Evolutionary conservation across 345 rosid species (phyloP), one percentile per base, ranked within the genome.

Genomic region (Durio zibethinus): DNA sequence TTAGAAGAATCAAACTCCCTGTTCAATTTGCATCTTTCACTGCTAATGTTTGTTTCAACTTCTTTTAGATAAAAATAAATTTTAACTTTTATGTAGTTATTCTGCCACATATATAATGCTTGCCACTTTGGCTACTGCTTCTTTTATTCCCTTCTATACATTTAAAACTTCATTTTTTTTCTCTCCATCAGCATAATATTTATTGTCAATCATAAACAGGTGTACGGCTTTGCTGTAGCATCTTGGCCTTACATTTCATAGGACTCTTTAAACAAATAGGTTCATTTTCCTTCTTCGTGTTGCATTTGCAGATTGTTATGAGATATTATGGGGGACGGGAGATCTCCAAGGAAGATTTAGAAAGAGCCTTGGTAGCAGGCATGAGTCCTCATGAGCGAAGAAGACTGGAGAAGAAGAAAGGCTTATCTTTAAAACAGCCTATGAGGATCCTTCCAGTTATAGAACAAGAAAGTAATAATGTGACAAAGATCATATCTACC

Each of bases 241-340:
- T 70, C 57, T 29, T 15, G 18, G 59, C 6, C 2, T 42, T 72
- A 53, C 61, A 56, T 21, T 35, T 21, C 76, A 11, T 40, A 21
- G 27, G 36, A 74, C 54, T 59, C 66, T 38, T 35, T 25, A 10
- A 12, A 40, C 36, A 40, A 59, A 42, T 76, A 35, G 31, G 27
- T 47, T 25, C 3, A n/a, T 47, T 35, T 62, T 54, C 57, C 50
- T 57, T 76, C 77, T 57, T 59, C 36, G 3, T 61, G 42, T 36
- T 52, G 31, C 47, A 80, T 65, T 76, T 70, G 73, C 80, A 91
- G 94, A 82, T 86, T 81, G 90, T 97, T 18, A 87, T 74, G 89
- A 90, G 83, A 84, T 96, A 88, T 82, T 97, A 94, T 74, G 98
- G 99, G 53, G 95, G 99, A 83, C 86, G 97, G 62, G 93, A 95